Evolutionary conservation across 2,329 filamentous ascomycete genomes (phyloP).

Genomic region (Fusarium temperatum): DNA sequence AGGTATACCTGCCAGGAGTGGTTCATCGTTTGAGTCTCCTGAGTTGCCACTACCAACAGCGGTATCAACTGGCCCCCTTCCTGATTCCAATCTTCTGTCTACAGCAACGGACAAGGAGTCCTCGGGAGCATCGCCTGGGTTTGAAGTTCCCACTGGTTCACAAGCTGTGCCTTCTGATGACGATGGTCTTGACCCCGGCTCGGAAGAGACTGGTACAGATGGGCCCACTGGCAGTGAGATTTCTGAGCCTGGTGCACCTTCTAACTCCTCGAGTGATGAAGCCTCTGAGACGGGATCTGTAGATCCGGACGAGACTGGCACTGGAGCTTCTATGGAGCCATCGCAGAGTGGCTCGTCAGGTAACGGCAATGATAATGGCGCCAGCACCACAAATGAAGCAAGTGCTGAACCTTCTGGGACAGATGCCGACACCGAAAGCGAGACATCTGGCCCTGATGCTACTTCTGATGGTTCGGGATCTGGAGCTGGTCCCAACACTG

Average conservation of each 20-base stretch:
- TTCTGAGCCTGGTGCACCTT: accelerated
- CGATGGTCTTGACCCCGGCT: neutral
- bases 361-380: neutral
- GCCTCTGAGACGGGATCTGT: accelerated
- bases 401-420: neutral
- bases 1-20: neutral
- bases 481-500: neutral
- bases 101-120: neutral
- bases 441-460: neutral
- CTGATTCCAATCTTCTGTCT: neutral
- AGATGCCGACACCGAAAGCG: neutral
- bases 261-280: neutral
- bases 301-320: neutral
- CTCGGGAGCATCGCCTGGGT: neutral
- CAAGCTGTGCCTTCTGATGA: neutral
- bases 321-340: neutral
- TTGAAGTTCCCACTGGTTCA: neutral
- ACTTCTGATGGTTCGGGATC: neutral
- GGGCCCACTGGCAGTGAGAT: neutral
- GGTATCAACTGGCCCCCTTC: neutral
- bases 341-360: neutral
- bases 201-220: neutral
- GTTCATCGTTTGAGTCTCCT: neutral
- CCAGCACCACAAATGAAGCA: neutral
- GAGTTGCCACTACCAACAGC: neutral